phyloP scores from a whole-genome alignment of 2,329 filamentous ascomycete species.

The Lecanoromycetidae sp. region DNA sequence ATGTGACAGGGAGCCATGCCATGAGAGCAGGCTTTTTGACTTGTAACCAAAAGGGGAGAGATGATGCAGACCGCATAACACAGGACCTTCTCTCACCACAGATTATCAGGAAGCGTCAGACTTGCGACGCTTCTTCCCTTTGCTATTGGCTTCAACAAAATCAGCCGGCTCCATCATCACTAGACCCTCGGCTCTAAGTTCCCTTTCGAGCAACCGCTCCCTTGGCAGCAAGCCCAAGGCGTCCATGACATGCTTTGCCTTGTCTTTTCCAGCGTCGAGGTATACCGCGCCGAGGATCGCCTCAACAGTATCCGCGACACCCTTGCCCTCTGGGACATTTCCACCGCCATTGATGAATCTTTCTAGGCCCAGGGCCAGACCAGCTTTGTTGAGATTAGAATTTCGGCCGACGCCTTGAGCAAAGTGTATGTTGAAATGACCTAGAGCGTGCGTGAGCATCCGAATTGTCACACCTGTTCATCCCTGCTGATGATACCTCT shows the following conservation, averaged over 20 bases:
- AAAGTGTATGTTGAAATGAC: not conserved
- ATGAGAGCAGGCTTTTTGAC: too few relatives aligned
- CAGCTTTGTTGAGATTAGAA: conserved; percentile 1
- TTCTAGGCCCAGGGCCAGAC: not conserved
- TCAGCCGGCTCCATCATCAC: not conserved
- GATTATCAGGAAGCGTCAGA: not conserved
- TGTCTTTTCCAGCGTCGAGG: conserved; percentile 1
- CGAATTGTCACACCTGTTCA: too few relatives aligned
- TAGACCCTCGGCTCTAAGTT: not conserved
- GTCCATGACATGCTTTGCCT: conserved; percentile 7
- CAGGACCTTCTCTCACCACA: too few relatives aligned
- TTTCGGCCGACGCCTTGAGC: not conserved
- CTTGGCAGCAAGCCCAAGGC: not conserved
- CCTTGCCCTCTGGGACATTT: not conserved
- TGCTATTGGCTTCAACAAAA: not conserved
- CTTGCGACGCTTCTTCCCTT: not conserved
- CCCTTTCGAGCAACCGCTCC: not conserved
- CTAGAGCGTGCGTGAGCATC: not conserved
- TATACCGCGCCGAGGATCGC: conserved; percentile 8
- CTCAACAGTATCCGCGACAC: conserved; percentile 6
- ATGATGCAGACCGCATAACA: too few relatives aligned
- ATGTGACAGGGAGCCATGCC: too few relatives aligned
- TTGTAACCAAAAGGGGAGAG: too few relatives aligned
- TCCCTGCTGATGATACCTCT: not conserved
- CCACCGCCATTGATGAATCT: not conserved